Evolutionary conservation across 164 flowering plant genomes (phyloP).

Genomic region (Sextonia rubra): DNA sequence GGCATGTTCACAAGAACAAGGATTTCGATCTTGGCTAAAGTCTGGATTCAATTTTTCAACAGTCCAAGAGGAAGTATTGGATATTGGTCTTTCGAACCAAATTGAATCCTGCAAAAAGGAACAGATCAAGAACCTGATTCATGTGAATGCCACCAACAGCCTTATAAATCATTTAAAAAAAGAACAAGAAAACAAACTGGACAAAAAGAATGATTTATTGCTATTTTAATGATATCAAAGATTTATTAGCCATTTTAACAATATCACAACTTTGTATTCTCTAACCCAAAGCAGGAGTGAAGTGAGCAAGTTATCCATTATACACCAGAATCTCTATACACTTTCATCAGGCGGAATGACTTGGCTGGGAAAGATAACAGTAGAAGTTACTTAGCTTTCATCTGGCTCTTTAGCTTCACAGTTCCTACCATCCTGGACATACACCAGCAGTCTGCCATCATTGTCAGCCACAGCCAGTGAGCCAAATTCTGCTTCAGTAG

Average conservation of each 20-base stretch:
- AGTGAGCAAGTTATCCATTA: not conserved
- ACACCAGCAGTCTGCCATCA: slow-evolving; percentile 46
- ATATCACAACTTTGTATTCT: not conserved
- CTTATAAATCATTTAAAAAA: too few relatives aligned
- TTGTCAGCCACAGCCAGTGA: slow-evolving; percentile 56
- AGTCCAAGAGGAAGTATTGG: too few relatives aligned
- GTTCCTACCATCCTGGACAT: slow-evolving; percentile 8
- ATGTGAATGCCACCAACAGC: too few relatives aligned
- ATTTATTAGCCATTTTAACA: not conserved
- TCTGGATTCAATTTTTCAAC: too few relatives aligned
- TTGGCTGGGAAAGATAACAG: not conserved
- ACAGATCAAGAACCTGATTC: too few relatives aligned
- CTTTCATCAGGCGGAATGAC: not conserved
- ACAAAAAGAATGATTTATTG: not conserved
- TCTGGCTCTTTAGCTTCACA: not conserved
- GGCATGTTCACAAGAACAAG: too few relatives aligned
- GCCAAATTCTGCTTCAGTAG: slow-evolving; percentile 47
- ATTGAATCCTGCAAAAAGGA: too few relatives aligned
- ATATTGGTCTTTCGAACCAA: too few relatives aligned
- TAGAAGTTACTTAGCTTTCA: not conserved
- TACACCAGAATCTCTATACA: not conserved
- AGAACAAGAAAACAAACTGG: not conserved
- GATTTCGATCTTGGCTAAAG: too few relatives aligned
- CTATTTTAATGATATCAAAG: not conserved
- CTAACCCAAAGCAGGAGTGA: not conserved